Evolutionary conservation across 768 basidiomycete genomes (phyloP), one percentile per base, ranked within the genome.

Genomic region (Podaxis sp.): DNA sequence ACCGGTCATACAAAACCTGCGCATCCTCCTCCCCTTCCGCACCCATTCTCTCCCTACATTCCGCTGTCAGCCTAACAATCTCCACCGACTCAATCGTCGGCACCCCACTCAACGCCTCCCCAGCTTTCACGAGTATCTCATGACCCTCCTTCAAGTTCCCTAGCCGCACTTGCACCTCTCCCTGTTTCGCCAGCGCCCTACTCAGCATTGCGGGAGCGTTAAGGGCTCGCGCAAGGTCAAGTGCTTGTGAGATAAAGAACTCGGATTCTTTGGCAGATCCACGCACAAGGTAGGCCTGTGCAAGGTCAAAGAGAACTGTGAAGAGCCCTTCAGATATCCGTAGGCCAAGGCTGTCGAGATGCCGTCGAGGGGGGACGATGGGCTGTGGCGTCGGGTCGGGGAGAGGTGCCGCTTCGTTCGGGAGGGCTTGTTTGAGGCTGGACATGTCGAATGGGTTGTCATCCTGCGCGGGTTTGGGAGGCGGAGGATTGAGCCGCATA

Each of bases 261-360:
- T 92, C 87, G 1, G 92, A 87, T 66, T 95, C 93, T 21, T 89
- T 83, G 2, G 87, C 83, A 4, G 94, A 93, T 0, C 96, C 96
- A 16, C 93, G 84, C 0, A 74, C 70, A 18, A 86, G 77, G 65
- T 94, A 92, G 0, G 82, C 78, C 6, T 84, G 79, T 0, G 83
- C 77, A 5, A 96, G 76, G 2, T 84, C 77, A 61, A 95, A 82
- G 2, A 91, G 73, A 0, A 87, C 85, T 0, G 76, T 74, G 4
- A 94, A 73, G 4, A 96, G 79, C 10, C 85, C 87, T 66, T 91
- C 85, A 2, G 88, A 83, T 10, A 93, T 76, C 1, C 87, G 51
- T 44, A 59, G 50, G 35, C 62, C 87, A 7, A 90, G 61, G 1
- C 82, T 82, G 57, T 85, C 80, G 44, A 84, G 73, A 44, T 75